Base-by-base conservation (phyloP, 2,329 filamentous ascomycete species). In the Trichoderma guizhouense region DNA sequence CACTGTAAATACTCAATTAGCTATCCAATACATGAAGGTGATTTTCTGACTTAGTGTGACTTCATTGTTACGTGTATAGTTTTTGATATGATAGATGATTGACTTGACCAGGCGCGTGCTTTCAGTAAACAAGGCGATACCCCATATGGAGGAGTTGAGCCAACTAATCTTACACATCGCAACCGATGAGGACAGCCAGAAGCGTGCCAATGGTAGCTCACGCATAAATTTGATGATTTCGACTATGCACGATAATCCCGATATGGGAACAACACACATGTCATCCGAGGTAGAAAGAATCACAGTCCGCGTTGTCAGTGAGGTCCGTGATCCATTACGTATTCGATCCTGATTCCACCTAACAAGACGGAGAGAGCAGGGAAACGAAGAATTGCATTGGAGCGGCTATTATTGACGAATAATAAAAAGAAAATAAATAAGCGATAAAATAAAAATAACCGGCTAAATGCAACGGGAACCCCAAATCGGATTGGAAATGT, bases 381-480 rank as follows among this genome's bases (percentile, higher is more conserved):
- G 34, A 18, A 32, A 60, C 28, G 43, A 47, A 47, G n/a, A 57
- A 57, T 0, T 34, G 28, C 14, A 28, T 57, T 26, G n/a, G 18
- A 9, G 32, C 57, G 32, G 47, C 51, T 28, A 39, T 58, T 8
- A 21, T 21, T 57, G 9, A 15, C 18, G 18, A 39, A 36, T 57
- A 28, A 32, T 24, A 15, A 24, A 21, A 24, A 28, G 18, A 32
- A 30, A 43, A 24, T 21, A 30, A 36, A 9, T 36, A 18, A 32
- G 6, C 18, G 2, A 32, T 34, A 60, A 51, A 18, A 21, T 26
- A 32, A 26, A 62, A 53, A 39, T 34, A 53, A 53, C 66, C 39
- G 57, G 66, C 66, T 69, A 69, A 61, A 69, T 69, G 57, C 39
- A 62, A 69, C n/a, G 39, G 30, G 15, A 69, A 51, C 66, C 66